Evolutionary conservation across 2,329 filamentous ascomycete species (phyloP), one percentile per base, ranked within the genome.

Genomic region (Septoria linicola): DNA sequence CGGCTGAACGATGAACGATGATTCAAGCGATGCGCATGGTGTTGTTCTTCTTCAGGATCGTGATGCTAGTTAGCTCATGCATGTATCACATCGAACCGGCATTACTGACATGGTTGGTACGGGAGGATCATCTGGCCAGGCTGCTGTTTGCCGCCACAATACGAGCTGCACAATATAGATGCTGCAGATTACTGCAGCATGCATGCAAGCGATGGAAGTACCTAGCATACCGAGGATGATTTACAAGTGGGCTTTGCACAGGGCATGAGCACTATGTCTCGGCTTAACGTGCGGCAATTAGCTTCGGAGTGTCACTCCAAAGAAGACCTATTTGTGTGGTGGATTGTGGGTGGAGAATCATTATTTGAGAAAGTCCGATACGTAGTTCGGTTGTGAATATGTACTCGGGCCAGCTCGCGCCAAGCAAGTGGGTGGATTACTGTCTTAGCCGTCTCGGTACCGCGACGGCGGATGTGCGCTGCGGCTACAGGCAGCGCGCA

Each of bases 1-100:
- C 54, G 51, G 11, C 19, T 51, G 41, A 49, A 54, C 25, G 49
- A 59, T 49, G 54, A 47, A n/a, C 53, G 49, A 53, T 41, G 34
- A 27, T 13, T n/a, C 31, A 32, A 21, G 23, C n/a, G 30, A 35
- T n/a, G 23, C 27, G 31, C 30, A 44, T 17, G 30, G 27, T 14
- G 27, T 35, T 14, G 27, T 35, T 27, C 10, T 27, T 27, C 23
- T 27, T 27, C 23, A 27, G 23, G 23, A 27, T 27, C 23, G 23
- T 27, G 23, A 27, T 27, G 23, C 23, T 10, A 27, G 23, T 10
- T 27, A 5, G 10, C 10, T 5, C 23, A 5, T 27, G 23, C 23
- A 27, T 10, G 23, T 27, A 5, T 27, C 23, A 27, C 23, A 27
- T 27, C 23, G 23, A 10, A 10, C 10, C 23, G 23, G 23, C 23